A percentile compares a stretch with the other conserved stretches of the same genome.
Conservation (phyloP, 129 eudicot species). For the Lactuca saligna region DNA sequence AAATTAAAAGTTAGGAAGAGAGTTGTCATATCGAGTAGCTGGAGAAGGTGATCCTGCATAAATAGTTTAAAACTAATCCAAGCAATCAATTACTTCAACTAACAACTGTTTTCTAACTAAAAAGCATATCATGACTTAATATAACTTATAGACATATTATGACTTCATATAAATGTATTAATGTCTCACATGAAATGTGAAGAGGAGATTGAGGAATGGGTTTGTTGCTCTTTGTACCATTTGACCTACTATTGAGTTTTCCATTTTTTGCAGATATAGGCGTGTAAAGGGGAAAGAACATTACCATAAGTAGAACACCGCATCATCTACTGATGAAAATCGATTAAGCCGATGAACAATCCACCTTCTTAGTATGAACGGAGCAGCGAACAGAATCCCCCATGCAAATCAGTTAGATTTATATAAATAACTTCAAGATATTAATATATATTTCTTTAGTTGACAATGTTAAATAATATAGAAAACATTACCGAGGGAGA, state of each 20-base stretch:
- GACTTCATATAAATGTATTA: not conserved
- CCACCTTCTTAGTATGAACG: no score
- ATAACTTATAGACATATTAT: not conserved
- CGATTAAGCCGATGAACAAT: no score
- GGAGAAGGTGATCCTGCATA: constrained; percentile 78
- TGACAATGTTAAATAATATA: no score
- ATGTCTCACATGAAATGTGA: constrained; percentile 64
- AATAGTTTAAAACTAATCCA: constrained; percentile 11
- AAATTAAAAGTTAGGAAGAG: constrained; percentile 58
- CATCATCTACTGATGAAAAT: no score
- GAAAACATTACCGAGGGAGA: no score
- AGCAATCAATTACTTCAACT: not conserved
- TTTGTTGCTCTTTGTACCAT: constrained; percentile 50
- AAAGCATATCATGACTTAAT: no score
- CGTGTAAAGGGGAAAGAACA: constrained; percentile 26
- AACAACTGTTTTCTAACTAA: not conserved
- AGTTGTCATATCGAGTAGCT: constrained; percentile 91
- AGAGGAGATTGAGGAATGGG: constrained; percentile 73
- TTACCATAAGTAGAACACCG: no score
- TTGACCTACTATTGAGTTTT: constrained; percentile 52
- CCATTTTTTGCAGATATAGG: constrained; percentile 81
- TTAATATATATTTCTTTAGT: no score
- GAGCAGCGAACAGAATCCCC: no score
- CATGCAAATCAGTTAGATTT: no score
- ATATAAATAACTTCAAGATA: no score